phyloP scores from a whole-genome alignment of 768 basidiomycete genomes.

The Hericium rajendrae region DNA sequence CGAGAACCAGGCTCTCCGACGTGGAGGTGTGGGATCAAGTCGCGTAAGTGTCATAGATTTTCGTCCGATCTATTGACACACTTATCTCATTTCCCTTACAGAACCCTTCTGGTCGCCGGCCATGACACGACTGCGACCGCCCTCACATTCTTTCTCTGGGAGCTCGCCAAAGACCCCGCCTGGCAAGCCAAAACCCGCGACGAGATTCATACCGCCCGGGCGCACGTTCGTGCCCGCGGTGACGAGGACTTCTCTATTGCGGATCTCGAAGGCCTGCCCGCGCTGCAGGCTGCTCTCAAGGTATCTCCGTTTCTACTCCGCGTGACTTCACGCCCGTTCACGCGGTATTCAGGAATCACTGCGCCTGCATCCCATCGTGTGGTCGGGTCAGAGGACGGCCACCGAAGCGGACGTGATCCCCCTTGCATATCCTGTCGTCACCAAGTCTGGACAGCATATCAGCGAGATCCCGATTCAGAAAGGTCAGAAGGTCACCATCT shows the following conservation, averaged over 20 bases:
- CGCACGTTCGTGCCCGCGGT: background rate
- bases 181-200: conserved; percentile 10
- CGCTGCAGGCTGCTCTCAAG: conserved; percentile 7
- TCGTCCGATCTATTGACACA: too few species aligned
- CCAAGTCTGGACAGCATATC: conserved; percentile 4
- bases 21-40: conserved; percentile 5
- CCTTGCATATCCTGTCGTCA: conserved; percentile 7
- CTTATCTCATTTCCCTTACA: background rate
- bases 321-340: too few species aligned
- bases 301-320: background rate
- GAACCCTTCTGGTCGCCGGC: conserved; percentile 14
- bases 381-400: conserved; percentile 2
- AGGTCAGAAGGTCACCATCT: conserved; percentile 5
- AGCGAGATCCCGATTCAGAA: conserved; percentile 8
- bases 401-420: conserved; percentile 4
- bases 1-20: background rate
- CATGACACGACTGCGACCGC: conserved; percentile 16
- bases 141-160: conserved; percentile 11
- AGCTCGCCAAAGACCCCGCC: conserved; percentile 11
- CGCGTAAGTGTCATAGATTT: background rate
- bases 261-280: conserved; percentile 9
- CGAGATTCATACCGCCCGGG: conserved; percentile 7
- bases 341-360: conserved; percentile 4
- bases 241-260: background rate
- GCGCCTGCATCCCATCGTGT: conserved; percentile 9